phyloP scores from a whole-genome alignment of 2,329 filamentous ascomycete species.

The Chalaropsis thielavioides region DNA sequence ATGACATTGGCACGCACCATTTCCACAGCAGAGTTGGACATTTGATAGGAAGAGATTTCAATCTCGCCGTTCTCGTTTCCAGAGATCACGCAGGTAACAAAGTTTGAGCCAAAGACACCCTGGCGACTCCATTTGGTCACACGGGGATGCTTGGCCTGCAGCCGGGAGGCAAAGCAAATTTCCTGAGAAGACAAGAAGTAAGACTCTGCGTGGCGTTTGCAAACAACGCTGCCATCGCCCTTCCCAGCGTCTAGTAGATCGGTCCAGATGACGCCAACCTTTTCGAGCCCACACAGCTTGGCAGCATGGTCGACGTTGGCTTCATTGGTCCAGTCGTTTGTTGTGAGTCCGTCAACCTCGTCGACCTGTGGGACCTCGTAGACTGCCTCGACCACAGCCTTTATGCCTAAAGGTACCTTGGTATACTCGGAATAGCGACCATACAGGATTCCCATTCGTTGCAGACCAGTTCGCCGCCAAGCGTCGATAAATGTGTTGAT shows the following conservation, averaged over 20 bases:
- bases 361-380: constrained; percentile 89
- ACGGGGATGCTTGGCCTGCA: constrained; percentile 80
- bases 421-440: constrained; percentile 81
- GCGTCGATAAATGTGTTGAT: constrained; percentile 85
- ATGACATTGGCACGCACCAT: constrained; percentile 94
- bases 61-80: constrained; percentile 84
- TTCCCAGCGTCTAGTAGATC: constrained; percentile 72
- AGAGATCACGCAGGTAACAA: constrained; percentile 92
- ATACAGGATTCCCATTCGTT: constrained; percentile 81
- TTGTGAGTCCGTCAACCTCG: constrained; percentile 74
- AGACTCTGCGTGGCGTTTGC: constrained; percentile 90
- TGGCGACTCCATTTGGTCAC: constrained; percentile 95
- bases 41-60: constrained; percentile 80
- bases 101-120: constrained; percentile 85
- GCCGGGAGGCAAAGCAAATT: constrained; percentile 71
- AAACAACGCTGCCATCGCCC: constrained; percentile 74
- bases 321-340: constrained; percentile 76
- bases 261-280: constrained; percentile 87
- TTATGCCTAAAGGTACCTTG: constrained; percentile 84
- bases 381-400: constrained; percentile 91
- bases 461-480: constrained; percentile 73
- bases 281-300: constrained; percentile 67
- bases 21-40: constrained; percentile 87
- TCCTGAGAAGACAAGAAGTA: constrained; percentile 90
- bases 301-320: constrained; percentile 69